These are phyloP conservation scores for Excoecaria agallocha DNA, from an alignment of 345 rosid species.

Conservation along the genomic window DNA sequence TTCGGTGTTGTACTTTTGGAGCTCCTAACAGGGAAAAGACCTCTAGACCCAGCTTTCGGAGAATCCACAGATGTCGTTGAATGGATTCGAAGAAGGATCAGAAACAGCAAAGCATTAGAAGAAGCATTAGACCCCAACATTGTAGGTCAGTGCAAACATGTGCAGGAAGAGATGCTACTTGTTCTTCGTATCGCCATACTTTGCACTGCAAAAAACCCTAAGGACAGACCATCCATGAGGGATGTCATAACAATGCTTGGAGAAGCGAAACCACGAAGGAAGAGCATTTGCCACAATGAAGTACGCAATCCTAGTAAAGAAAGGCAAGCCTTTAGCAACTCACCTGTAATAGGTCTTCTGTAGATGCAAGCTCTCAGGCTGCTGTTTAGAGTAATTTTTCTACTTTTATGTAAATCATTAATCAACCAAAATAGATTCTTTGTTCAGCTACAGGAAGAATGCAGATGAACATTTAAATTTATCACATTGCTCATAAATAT, in stretches of 20 bases:
- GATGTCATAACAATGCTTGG: conserved; percentile 78
- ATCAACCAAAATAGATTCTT: conserved; percentile 3
- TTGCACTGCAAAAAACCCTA: conserved; percentile 76
- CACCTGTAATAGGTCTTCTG: conserved; percentile 55
- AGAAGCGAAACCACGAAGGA: conserved; percentile 84
- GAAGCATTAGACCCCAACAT: conserved; percentile 65
- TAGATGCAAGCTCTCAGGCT: conserved; percentile 22
- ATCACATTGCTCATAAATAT: neutral
- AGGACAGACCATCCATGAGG: conserved; percentile 83
- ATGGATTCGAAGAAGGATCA: conserved; percentile 58
- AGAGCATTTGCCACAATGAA: conserved; percentile 56
- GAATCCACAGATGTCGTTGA: conserved; percentile 67
- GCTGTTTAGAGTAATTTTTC: neutral
- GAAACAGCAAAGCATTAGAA: conserved; percentile 46
- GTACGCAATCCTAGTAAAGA: conserved; percentile 41
- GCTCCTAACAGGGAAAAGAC: conserved; percentile 75
- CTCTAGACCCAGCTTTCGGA: conserved; percentile 72
- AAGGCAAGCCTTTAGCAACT: conserved; percentile 51
- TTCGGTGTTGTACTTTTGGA: conserved; percentile 76
- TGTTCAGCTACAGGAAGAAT: conserved; percentile 15
- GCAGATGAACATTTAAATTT: conserved; percentile 4
- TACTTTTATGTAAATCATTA: conserved; percentile 20
- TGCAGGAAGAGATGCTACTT: conserved; percentile 81
- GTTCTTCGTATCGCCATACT: conserved; percentile 69
- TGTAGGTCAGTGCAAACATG: conserved; percentile 71